Evolutionary conservation across 2,329 filamentous ascomycete species (phyloP), one percentile per base, ranked within the genome.

Genomic region (Botrytis paeoniae): DNA sequence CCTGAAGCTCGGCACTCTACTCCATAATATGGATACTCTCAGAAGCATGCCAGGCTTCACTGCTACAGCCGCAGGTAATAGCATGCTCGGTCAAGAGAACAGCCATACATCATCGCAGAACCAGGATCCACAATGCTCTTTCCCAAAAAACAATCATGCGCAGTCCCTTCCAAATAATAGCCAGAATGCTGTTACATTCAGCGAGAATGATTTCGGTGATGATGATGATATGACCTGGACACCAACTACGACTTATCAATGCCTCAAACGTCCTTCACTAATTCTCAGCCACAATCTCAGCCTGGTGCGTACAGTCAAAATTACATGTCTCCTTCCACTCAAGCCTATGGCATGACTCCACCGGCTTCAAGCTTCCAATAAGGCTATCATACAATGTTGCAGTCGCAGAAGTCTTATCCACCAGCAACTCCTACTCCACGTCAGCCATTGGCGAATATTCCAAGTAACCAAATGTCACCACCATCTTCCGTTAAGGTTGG

Each of bases 181-280:
- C 18, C 9, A 39, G 0, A 25, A 32, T 57, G 25, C 45, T 57
- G 35, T 57, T 20, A 48, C 29, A 18, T 57, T 68, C 35, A 41
- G n/a, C 22, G 48, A 68, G 18, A 37, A 68, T 68, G 48, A 68
- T 22, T 68, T 57, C 29, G 57, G 65, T n/a, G 65, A 68, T 41
- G 48, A 68, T 37, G 48, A 68, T 22, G 39, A 57, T 32, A 41
- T 68, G 65, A 68, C 25, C 37, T 68, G 16, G 65, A 57, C 39
- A 32, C 48, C 37, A 25, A 41, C 29, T 68, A 57, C 6, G 48
- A 29, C 29, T 57, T 68, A 18, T 35, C 48, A 35, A 57, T 57
- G 48, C 57, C 65, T 68, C 45, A 68, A 29, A 41, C 35, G 9
- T 57, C n/a, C 18, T 41, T 65, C 29, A 37, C 29, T 35, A 25